Percentiles rank a stretch among this genome's conserved stretches.
These are phyloP conservation scores for Russula emetica DNA, from an alignment of 768 basidiomycete genomes.

Conservation along the genomic window DNA sequence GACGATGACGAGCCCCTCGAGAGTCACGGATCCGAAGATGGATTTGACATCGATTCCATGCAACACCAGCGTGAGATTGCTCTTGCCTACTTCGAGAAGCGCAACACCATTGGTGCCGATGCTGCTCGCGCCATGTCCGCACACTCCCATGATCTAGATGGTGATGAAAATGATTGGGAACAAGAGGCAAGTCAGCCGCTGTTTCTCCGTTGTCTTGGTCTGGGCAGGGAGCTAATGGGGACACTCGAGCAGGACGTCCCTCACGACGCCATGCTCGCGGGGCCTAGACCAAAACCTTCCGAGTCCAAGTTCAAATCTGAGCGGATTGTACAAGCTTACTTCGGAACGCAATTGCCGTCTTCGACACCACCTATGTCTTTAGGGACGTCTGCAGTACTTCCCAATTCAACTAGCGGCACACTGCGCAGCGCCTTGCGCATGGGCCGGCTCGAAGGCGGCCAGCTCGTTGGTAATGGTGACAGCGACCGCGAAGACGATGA, in stretches of 20 bases:
- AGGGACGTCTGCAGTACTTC: slow-evolving; percentile 33
- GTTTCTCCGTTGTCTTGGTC: slow-evolving; percentile 1
- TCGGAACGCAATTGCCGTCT: slow-evolving; percentile 9
- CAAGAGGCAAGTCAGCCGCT: slow-evolving; percentile 38
- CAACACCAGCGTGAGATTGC: slow-evolving; percentile 73
- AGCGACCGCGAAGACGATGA: slow-evolving; percentile 32
- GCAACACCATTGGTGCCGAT: slow-evolving; percentile 51
- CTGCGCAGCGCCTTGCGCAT: slow-evolving; percentile 33
- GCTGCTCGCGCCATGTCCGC: slow-evolving; percentile 49
- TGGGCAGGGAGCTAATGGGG: slow-evolving; percentile 6
- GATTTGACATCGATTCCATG: slow-evolving; percentile 55
- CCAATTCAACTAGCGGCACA: slow-evolving; percentile 29
- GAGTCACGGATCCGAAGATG: slow-evolving; percentile 46
- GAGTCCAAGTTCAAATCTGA: slow-evolving; percentile 65
- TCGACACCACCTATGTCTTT: slow-evolving; percentile 33
- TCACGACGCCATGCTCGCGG: slow-evolving; percentile 41
- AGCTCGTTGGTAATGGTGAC: slow-evolving; percentile 33
- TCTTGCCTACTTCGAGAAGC: slow-evolving; percentile 63
- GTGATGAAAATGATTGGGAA: slow-evolving; percentile 40
- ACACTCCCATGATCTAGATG: slow-evolving; percentile 38
- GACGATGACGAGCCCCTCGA: slow-evolving; percentile 31
- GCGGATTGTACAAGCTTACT: slow-evolving; percentile 31
- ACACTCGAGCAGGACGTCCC: slow-evolving; percentile 39
- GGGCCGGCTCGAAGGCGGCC: slow-evolving; percentile 33
- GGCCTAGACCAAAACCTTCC: slow-evolving; percentile 42